A percentile compares a stretch with the other conserved stretches of the same genome.
Evolutionary conservation across 208 protist genomes (phyloP).

Genomic region (Vickermania ingenoplastis): DNA sequence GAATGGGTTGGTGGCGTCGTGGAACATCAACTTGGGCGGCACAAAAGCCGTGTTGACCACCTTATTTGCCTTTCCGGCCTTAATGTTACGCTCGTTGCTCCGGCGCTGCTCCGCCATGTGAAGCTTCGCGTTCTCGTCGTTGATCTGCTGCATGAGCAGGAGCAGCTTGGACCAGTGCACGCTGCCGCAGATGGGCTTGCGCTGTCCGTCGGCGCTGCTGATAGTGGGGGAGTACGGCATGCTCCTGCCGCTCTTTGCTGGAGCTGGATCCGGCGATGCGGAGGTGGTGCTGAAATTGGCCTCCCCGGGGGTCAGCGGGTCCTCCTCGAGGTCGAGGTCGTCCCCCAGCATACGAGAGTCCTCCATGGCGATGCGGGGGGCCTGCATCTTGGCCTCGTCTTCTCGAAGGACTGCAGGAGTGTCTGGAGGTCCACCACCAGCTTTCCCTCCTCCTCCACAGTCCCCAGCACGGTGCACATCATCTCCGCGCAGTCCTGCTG

Average conservation of each 20-base stretch:
- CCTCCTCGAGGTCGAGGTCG: too few species aligned
- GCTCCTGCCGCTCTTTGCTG: too few species aligned
- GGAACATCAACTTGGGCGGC: conserved; percentile 43
- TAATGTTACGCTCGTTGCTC: conserved; percentile 2
- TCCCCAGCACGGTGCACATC: conserved; percentile 51
- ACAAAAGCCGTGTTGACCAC: conserved; percentile 19
- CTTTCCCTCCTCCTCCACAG: conserved; percentile 63
- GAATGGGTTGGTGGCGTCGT: conserved; percentile 67
- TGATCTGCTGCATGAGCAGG: conserved; percentile 55
- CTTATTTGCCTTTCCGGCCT: conserved; percentile 9
- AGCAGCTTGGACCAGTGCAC: conserved; percentile 22
- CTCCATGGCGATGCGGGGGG: neutral
- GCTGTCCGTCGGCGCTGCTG: neutral
- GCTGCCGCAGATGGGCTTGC: conserved; percentile 12
- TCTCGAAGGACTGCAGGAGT: conserved; percentile 36
- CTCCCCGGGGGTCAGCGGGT: neutral
- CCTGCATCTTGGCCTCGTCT: neutral
- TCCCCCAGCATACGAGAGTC: neutral
- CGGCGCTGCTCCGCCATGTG: too few species aligned
- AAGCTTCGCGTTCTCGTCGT: conserved; percentile 57
- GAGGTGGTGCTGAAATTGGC: neutral
- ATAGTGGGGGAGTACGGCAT: neutral
- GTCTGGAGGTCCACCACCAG: conserved; percentile 33
- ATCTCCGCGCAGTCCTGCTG: conserved; percentile 89
- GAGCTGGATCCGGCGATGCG: too few species aligned